These are phyloP conservation scores for Pseudopediastrum boryanum DNA, from an alignment of 139 green algal genomes.

Conservation along the genomic window DNA sequence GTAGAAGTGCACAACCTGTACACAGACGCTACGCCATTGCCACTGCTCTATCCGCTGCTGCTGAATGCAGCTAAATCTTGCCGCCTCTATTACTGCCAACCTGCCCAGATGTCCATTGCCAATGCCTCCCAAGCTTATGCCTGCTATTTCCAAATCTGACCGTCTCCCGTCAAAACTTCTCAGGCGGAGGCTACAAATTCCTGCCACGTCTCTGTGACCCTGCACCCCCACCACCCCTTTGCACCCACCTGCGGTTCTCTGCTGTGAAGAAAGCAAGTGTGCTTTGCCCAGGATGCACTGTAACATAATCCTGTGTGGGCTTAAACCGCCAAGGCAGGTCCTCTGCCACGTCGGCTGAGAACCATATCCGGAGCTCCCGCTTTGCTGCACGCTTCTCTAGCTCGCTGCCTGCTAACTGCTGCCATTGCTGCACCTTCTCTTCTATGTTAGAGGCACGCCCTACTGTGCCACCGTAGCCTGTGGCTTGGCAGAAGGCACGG, in stretches of 20 bases:
- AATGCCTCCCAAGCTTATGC: too few relatives aligned
- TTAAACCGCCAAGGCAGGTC: constrained; percentile 93
- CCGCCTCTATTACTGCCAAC: too few relatives aligned
- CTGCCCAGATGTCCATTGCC: too few relatives aligned
- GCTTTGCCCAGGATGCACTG: constrained; percentile 89
- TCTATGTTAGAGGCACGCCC: constrained; percentile 76
- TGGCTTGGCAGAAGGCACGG: constrained; percentile 87
- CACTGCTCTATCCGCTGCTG: too few relatives aligned
- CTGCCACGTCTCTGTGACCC: too few relatives aligned
- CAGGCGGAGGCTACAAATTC: too few relatives aligned
- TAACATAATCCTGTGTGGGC: constrained; percentile 80
- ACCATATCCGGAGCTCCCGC: constrained; percentile 81
- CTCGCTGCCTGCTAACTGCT: constrained; percentile 32
- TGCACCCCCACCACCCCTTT: not conserved
- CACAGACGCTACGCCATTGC: too few relatives aligned
- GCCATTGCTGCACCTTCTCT: constrained; percentile 73
- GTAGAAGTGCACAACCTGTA: too few relatives aligned
- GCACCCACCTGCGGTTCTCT: constrained; percentile 74
- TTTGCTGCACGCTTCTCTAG: constrained; percentile 41
- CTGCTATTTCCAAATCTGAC: too few relatives aligned
- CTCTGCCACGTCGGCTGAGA: constrained; percentile 91
- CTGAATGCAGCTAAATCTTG: too few relatives aligned
- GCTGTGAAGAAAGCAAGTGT: constrained; percentile 98
- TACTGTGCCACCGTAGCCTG: constrained; percentile 86
- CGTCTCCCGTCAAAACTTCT: too few relatives aligned